Evolutionary conservation across 179 eudicot species (phyloP).

Genomic region (Corrigiola litoralis): DNA sequence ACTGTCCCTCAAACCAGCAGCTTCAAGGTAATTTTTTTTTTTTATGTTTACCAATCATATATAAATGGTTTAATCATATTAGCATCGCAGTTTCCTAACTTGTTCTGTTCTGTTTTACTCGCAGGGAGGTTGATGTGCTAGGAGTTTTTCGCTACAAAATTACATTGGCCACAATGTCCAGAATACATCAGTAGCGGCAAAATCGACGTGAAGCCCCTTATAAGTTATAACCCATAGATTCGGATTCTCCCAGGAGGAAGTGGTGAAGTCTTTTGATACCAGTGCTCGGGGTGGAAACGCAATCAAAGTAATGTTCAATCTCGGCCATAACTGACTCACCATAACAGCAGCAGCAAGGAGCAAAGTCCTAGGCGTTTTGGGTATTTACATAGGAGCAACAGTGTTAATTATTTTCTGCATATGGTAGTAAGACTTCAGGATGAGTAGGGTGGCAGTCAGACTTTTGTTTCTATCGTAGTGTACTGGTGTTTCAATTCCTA

Average conservation of each 20-base stretch:
- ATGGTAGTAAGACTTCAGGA: too few relatives aligned
- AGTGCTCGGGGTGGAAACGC: conserved; percentile 76
- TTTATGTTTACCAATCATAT: background rate
- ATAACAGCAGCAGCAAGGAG: background rate
- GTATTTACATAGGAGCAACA: background rate
- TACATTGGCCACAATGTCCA: conserved; percentile 80
- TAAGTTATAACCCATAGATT: conserved; percentile 73
- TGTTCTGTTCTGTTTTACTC: background rate
- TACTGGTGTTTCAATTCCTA: too few relatives aligned
- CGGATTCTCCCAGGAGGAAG: conserved; percentile 69
- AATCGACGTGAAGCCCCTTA: conserved; percentile 79
- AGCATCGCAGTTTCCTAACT: background rate
- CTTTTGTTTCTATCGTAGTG: too few relatives aligned
- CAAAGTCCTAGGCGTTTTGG: background rate
- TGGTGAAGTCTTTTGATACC: conserved; percentile 69
- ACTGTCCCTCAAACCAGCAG: conserved; percentile 78
- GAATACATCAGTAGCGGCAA: conserved; percentile 72
- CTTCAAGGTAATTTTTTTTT: conserved; percentile 46
- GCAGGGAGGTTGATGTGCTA: conserved; percentile 67
- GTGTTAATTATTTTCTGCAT: too few relatives aligned
- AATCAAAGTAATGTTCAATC: conserved; percentile 86
- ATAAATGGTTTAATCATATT: background rate
- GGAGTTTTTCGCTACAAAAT: conserved; percentile 79
- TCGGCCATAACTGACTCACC: conserved; percentile 25
- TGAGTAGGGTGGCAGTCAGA: too few relatives aligned